Evolutionary conservation across 202 grass and related monocot species (phyloP).

Genomic region (Panicum virgatum): DNA sequence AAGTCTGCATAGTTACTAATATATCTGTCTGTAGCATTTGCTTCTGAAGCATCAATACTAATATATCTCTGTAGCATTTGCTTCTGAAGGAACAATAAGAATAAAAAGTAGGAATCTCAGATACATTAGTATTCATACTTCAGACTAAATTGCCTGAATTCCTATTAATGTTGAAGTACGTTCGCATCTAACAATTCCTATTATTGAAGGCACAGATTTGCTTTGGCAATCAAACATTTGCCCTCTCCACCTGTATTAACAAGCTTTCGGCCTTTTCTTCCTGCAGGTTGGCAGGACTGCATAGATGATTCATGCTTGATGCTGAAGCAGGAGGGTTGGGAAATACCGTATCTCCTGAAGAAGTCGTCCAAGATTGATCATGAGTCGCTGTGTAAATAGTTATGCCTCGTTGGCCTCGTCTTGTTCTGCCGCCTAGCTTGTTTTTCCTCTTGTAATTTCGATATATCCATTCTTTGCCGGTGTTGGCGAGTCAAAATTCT

Average conservation of each 20-base stretch:
- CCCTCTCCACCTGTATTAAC: background rate
- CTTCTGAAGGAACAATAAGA: too few relatives aligned
- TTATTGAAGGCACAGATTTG: background rate
- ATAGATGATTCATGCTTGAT: background rate
- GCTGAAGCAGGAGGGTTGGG: background rate
- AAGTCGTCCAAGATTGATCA: background rate
- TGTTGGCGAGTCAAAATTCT: conserved; percentile 14
- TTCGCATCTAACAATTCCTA: background rate
- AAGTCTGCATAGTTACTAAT: background rate
- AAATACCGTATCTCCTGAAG: background rate
- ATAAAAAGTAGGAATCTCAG: too few relatives aligned
- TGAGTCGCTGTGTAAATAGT: conserved; percentile 8
- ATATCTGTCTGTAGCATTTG: too few relatives aligned
- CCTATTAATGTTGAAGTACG: background rate
- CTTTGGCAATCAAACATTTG: background rate
- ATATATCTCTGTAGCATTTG: too few relatives aligned
- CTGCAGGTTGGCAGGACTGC: conserved; percentile 18
- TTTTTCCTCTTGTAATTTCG: conserved; percentile 6
- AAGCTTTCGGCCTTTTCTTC: background rate
- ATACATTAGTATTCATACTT: too few relatives aligned
- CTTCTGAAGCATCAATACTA: too few relatives aligned
- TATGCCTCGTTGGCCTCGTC: background rate
- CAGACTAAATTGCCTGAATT: too few relatives aligned
- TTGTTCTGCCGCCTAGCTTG: conserved; percentile 17
- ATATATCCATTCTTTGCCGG: conserved; percentile 27